phyloP scores from a whole-genome alignment of 1,284 basidiomycete genomes.

The Tilletia walkeri region DNA sequence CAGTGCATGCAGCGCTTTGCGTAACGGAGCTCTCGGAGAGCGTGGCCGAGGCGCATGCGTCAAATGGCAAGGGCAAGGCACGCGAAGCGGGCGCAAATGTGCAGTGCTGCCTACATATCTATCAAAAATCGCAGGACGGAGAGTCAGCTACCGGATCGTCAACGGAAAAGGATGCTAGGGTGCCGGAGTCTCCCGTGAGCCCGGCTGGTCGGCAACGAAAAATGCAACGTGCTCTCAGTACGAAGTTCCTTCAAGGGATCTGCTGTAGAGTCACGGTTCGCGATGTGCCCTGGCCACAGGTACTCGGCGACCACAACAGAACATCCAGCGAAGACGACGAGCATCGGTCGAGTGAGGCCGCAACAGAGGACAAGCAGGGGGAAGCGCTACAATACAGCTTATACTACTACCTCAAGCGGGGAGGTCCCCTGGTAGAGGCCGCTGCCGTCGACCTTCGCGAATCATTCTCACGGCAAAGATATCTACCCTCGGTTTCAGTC shows the following conservation, averaged over 20 bases:
- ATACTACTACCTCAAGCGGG: not conserved
- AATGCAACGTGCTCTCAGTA: not conserved
- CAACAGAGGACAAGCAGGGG: not conserved
- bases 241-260: not conserved
- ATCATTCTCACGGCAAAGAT: constrained; percentile 2
- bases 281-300: not conserved
- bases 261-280: not conserved
- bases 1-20: not conserved
- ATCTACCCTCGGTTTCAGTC: constrained; percentile 20
- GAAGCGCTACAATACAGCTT: not conserved
- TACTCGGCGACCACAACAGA: not conserved
- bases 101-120: constrained; percentile 8
- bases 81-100: not conserved
- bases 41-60: not conserved
- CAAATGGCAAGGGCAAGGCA: constrained; percentile 8
- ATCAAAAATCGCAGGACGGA: not conserved
- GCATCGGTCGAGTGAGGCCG: not conserved
- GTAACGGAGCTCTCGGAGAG: not conserved
- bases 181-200: not conserved
- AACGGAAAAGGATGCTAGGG: not conserved
- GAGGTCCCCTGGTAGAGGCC: not conserved
- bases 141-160: not conserved
- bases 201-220: not conserved
- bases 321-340: not conserved
- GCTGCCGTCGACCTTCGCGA: not conserved